Evolutionary conservation across 108 stramenopile genomes (phyloP), one percentile per base, ranked within the genome.

Genomic region (Nitzschia sp.): DNA sequence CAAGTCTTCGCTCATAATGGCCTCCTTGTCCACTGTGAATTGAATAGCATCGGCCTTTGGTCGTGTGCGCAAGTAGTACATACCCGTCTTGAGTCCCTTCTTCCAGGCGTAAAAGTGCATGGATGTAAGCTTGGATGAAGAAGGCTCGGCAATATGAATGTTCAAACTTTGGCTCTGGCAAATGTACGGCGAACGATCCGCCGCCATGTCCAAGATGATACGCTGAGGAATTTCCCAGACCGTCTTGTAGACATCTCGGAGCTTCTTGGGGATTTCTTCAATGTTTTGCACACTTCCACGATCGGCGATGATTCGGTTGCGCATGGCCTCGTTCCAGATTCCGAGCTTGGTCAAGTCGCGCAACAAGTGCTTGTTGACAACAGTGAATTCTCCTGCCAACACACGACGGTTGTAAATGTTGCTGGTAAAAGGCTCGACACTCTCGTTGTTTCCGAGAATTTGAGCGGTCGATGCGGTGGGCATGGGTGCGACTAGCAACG

Each of bases 41-140:
- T 96, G 94, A 62, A 98, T 98, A 56, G 99, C 60, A 71, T 98
- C 95, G 28, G 98, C 99, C 91, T 98, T 98, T 56, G 99, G 99
- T 22, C 89, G 79, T 46, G 99, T 98, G 36, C 99, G 96, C 45
- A 99, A 90, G 78, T 96, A 99, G 85, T 99, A 99, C 97, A 97
- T 96, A 26, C 99, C 99, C 38, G 99, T 98, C 96, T 99, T 99
- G 41, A 99, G 85, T 15, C 98, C 98, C 70, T 85, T 88, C 86
- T 96, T 94, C 98, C 99, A 99, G 21, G 95, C 96, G 70, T 97
- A 98, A 69, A 99, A 99, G 84, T 98, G 97, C 95, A 97, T 96
- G 16, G 90, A 89, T 19, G 98, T 99, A 41, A 98, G 74, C 77
- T 96, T 96, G 36, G 83, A 79, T 28, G 94, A 86, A 76, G 74